Evolutionary conservation across 1,139 yeast species (phyloP).

Genomic region (Sporopachydermia cereana): DNA sequence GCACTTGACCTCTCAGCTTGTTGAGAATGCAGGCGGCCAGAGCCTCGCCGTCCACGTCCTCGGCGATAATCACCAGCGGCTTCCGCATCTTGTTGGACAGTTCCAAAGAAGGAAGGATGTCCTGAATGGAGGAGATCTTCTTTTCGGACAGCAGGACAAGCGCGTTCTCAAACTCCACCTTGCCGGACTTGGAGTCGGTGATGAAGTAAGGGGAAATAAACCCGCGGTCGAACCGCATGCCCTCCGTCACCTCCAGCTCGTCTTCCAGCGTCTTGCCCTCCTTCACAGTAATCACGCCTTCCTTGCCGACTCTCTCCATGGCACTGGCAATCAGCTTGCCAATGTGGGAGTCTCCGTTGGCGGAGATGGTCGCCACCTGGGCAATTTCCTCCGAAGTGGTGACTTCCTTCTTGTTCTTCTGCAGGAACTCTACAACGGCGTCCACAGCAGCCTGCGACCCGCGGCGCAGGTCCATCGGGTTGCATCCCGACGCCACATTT

Average conservation of each 20-base stretch:
- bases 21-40: conserved; percentile 97
- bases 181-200: conserved; percentile 92
- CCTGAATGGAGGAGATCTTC: conserved; percentile 89
- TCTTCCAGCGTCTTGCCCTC: conserved; percentile 97
- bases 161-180: conserved; percentile 96
- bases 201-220: conserved; percentile 96
- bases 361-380: conserved; percentile 97
- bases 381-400: conserved; percentile 97
- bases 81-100: conserved; percentile 90
- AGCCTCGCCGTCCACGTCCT: conserved; percentile 98
- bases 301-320: conserved; percentile 99
- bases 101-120: conserved; percentile 88
- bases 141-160: conserved; percentile 82
- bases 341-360: conserved; percentile 92
- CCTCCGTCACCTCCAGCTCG: conserved; percentile 96
- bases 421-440: conserved; percentile 84
- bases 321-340: conserved; percentile 92
- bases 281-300: conserved; percentile 96
- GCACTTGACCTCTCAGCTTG: conserved; percentile 98
- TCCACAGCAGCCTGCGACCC: conserved; percentile 99
- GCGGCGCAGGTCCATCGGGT: conserved; percentile 98
- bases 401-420: conserved; percentile 87
- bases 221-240: conserved; percentile 99
- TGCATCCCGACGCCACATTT: conserved; percentile 98
- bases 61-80: conserved; percentile 91